Conservation (phyloP, 164 flowering plant species). For the Umbellularia californica region DNA sequence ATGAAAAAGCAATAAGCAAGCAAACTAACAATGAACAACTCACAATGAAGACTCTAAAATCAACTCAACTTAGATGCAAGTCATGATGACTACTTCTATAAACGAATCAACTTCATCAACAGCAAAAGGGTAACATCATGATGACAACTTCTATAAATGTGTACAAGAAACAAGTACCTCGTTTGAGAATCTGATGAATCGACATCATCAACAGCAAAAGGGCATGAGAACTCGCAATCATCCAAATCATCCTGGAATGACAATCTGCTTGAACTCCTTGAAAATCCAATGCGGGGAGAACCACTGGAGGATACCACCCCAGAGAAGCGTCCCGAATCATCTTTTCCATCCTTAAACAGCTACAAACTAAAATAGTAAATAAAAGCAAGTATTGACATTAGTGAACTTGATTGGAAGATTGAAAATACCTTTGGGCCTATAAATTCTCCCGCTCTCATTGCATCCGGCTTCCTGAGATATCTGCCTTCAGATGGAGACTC, state of each 20-base stretch:
- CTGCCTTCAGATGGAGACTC: constrained; percentile 69
- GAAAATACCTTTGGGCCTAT: constrained; percentile 56
- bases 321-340: constrained; percentile 77
- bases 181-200: constrained; percentile 48
- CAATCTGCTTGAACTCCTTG: constrained; percentile 89
- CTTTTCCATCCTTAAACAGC: constrained; percentile 52
- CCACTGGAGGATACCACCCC: constrained; percentile 75
- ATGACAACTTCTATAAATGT: not conserved
- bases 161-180: constrained; percentile 40
- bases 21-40: too few species aligned
- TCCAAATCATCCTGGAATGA: constrained; percentile 87
- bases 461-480: constrained; percentile 52
- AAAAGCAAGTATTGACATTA: not conserved
- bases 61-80: not conserved
- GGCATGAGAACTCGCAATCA: constrained; percentile 72
- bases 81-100: not conserved
- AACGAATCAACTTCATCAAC: constrained; percentile 77
- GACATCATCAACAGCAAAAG: constrained; percentile 92
- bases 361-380: constrained; percentile 14
- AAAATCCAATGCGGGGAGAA: constrained; percentile 73
- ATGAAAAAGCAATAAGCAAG: too few species aligned
- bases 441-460: constrained; percentile 44
- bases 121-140: constrained; percentile 59
- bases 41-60: too few species aligned
- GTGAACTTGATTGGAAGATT: not conserved